phyloP scores from a whole-genome alignment of 495 filamentous ascomycete species.

The Penicillium verhagenii region DNA sequence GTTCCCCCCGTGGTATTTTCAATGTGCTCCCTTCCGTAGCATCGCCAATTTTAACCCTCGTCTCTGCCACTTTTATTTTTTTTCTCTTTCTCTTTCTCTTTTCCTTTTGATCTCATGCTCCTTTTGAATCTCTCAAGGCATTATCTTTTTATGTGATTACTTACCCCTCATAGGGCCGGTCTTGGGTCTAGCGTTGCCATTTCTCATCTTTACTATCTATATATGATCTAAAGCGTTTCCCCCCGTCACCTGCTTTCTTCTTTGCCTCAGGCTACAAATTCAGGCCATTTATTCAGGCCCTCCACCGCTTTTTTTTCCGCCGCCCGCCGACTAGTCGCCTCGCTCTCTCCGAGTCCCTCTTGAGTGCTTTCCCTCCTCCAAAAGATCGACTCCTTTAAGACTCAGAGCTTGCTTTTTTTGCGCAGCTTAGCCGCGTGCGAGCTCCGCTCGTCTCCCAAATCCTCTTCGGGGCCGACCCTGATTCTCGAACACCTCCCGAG shows the following conservation, averaged over 20 bases:
- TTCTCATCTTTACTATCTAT: background rate
- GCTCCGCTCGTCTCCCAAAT: slow-evolving; percentile 21
- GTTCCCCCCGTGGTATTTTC: slow-evolving; percentile 29
- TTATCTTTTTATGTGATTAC: slow-evolving; percentile 4
- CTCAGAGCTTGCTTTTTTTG: slow-evolving; percentile 6
- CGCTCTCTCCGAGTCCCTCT: slow-evolving; percentile 10
- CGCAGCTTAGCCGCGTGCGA: slow-evolving; percentile 21
- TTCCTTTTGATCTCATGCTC: slow-evolving; percentile 11
- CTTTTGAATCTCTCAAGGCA: background rate
- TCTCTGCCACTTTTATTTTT: slow-evolving; percentile 11
- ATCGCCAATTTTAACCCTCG: slow-evolving; percentile 25
- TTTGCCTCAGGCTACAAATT: slow-evolving; percentile 34
- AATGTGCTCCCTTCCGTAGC: slow-evolving; percentile 21
- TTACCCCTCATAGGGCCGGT: background rate
- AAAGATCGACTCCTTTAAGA: no score
- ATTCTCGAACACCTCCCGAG: background rate
- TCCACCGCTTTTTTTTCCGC: slow-evolving; percentile 27
- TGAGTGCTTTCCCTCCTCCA: background rate
- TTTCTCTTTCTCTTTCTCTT: slow-evolving; percentile 3
- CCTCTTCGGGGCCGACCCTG: slow-evolving; percentile 16
- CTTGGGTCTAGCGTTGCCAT: background rate
- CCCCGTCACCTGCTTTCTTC: slow-evolving; percentile 18
- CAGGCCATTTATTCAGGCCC: slow-evolving; percentile 10
- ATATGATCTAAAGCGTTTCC: slow-evolving; percentile 5
- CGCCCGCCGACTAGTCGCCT: slow-evolving; percentile 4